These are phyloP conservation scores for Lasiodiplodia sp. DNA, from an alignment of 2,329 filamentous ascomycete species.

Conservation along the genomic window DNA sequence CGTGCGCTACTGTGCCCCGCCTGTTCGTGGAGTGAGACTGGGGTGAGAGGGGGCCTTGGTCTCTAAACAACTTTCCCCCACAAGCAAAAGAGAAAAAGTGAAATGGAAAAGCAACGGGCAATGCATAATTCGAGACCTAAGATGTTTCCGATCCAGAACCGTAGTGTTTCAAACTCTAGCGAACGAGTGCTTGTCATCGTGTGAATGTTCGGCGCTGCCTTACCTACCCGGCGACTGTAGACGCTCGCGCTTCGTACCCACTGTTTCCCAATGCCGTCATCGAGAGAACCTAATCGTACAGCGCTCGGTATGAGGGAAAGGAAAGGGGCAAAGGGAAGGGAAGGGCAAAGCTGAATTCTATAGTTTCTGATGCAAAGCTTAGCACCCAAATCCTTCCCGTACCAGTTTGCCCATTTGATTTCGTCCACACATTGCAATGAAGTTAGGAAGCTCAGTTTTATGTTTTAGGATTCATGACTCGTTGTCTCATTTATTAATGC, in stretches of 20 bases:
- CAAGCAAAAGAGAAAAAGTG: neutral
- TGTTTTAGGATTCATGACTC: constrained; percentile 9
- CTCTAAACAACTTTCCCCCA: too few relatives aligned
- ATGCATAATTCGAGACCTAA: neutral
- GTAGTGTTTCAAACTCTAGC: neutral
- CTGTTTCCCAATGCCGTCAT: neutral
- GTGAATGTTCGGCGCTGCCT: neutral
- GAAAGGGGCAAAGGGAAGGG: neutral
- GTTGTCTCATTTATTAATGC: constrained; percentile 13
- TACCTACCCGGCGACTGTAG: neutral
- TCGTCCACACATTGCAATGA: neutral
- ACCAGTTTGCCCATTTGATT: neutral
- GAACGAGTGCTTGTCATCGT: neutral
- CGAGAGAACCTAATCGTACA: neutral
- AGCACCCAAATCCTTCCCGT: neutral
- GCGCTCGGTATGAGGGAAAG: neutral
- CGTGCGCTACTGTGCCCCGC: too few relatives aligned
- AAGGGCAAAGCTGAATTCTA: neutral
- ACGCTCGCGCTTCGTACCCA: neutral
- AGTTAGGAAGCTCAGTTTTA: neutral
- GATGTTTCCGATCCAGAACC: neutral
- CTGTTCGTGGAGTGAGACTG: too few relatives aligned
- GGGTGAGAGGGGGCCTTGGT: too few relatives aligned
- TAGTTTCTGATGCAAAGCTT: neutral
- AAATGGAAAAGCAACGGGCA: neutral